Base-by-base conservation (phyloP, 306 rosid species). In the Trifolium dubium region DNA sequence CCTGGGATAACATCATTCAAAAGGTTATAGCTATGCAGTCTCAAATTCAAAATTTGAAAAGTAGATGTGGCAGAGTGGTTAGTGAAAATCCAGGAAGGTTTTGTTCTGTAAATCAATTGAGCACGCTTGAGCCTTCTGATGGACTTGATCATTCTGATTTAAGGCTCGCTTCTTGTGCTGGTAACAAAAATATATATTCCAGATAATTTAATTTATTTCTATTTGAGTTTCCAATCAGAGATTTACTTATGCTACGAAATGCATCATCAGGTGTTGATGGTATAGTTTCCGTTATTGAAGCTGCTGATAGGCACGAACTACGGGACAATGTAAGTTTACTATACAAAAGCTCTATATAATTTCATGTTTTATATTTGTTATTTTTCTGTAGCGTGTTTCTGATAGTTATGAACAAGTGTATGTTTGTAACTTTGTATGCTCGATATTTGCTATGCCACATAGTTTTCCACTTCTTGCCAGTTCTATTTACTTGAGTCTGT, bases 1-100 rank as follows among this genome's bases (percentile, higher is more conserved):
- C 79, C 29, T 67, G 86, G 74, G 83, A 76, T 51, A 77, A 71
- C 8, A 67, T 81, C 67, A 76, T 91, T 66, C 53, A 58, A 71
- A 79, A 82, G 78, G 79, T 88, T 75, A 97, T 83, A 80, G 83
- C 71, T 47, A 75, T 77, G 49, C 84, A 82, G 35, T 84, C 85
- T 13, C 81, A 67, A 67, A 83, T 89, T 66, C 80, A 54, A 9
- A 41, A 71, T 59, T 80, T 93, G 85, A 86, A 77, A 81, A 39
- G 79, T 58, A 87, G 89, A 86, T 70, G 73, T 37, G 88, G 84
- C 47, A 81, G 70, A 73, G 82, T 90, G 35, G 64, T 84, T 63
- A 71, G 69, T 51, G 90, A 86, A 82, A 86, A 85, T 61, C 72
- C 63, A 3, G 77, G 65, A 56, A 86, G 78, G 41, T 67, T 81